Base-by-base conservation (phyloP, 805 yeast species). In the Clavispora phyllophila region DNA sequence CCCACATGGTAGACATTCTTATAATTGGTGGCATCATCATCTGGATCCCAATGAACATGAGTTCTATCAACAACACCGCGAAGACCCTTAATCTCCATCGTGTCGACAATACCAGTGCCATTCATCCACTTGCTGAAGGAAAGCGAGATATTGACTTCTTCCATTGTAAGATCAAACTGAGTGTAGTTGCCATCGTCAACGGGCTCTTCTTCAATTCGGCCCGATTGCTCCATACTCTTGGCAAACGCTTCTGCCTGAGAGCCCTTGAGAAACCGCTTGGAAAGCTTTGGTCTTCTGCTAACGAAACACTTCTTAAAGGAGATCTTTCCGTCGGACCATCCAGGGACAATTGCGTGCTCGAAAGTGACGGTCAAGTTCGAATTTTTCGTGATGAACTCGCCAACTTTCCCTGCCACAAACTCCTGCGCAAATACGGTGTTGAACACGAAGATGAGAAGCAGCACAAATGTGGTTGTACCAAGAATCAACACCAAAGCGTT, bases 21-120 rank as follows among this genome's bases (percentile, higher is more conserved):
- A 63, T 87, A 88, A 55, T 84, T 81, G 22, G 87, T 75, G 2
- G 98, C 90, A 53, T 84, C 90, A 57, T 87, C 95, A 37, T 82
- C 77, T 3, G 84, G 82, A 43, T 78, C 79, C 95, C 96, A 89
- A 41, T 65, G 66, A 15, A 93, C 93, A 60, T 85, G 91, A 0
- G 95, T 80, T 49, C 99, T 74, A 61, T 93, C 99, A 12, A 91
- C 84, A 0, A 90, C 85, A 2, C 99, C 99, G 44, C 99, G 73
- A 39, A 93, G 65, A 0, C 99, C 98, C 51, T 78, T 79, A 34
- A 91, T 71, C 39, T 86, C 86, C 45, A 88, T 55, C 9, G 69
- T 89, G 47, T 87, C 83, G 15, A 93, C 65, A 14, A 93, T 83
- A 0, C 99, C 99, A 41, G 75, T 75, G 0, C 98, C 98, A 53